Base-by-base conservation (phyloP, 805 yeast species). In the Suhomyces tanzawaensis region DNA sequence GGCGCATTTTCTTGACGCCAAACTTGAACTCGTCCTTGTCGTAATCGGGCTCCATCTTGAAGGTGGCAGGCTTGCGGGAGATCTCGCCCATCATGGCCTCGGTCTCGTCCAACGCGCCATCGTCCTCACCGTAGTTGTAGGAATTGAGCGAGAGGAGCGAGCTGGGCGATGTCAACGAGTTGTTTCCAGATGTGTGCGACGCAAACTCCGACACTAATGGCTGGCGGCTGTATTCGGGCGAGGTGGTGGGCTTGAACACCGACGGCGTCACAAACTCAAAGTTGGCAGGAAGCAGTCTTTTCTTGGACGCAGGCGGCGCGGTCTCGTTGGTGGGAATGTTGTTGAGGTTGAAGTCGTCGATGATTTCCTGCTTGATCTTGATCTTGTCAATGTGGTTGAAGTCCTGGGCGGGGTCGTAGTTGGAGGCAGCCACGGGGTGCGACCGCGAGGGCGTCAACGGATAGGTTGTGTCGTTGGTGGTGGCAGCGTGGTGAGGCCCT, bases 301-400 rank as follows among this genome's bases (percentile, higher is more conserved):
- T 26, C 9, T 29, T 33, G 29, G 36, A 11, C 12, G 13, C 23
- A 11, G 19, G 41, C 24, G 36, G 43, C 21, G 41, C 46, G 22
- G 41, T 28, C 8, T 43, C 47, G 15, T 15, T n/a, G 11, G 57
- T 56, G 31, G 65, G 67, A 26, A 65, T 62, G 40, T 65, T 65
- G 49, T 66, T 66, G 45, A 66, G 49, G 36, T 53, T 42, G 39
- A 66, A 66, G 42, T 66, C 71, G 39, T 63, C 64, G 37, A 65
- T 62, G 40, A 64, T 65, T 42, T 65, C 71, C 42, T 66, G 69
- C 40, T 64, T 66, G 47, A 66, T 57, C 36, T 58, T 39, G 23
- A 44, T 31, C 36, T 42, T 53, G 32, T 54, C 58, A 24, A 48
- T 38, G 23, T 43, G 19, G 17, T n/a, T 33, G 23, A 28, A 23